Evolutionary conservation across 495 filamentous ascomycete genomes (phyloP).

Genomic region (Cudoniella acicularis): DNA sequence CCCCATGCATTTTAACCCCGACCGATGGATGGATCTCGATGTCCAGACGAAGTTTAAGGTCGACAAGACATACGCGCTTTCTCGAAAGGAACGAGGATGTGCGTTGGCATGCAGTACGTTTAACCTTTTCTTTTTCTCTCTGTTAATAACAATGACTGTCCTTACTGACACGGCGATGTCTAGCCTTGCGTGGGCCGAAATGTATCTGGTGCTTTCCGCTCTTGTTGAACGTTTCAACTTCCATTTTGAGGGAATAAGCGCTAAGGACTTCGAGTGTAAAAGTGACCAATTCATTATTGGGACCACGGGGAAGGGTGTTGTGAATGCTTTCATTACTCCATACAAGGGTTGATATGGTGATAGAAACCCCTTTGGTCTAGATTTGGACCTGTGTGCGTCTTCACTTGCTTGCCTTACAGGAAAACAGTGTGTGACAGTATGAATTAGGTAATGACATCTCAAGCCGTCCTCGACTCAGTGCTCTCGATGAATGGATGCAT

Average conservation of each 20-base stretch:
- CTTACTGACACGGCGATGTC: background rate
- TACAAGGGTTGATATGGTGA: background rate
- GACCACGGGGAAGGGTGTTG: slow-evolving; percentile 17
- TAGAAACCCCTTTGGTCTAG: background rate
- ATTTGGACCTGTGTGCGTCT: background rate
- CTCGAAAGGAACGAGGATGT: slow-evolving; percentile 23
- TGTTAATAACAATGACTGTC: background rate
- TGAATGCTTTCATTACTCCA: background rate
- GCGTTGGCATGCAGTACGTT: slow-evolving; percentile 32
- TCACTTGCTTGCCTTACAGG: too few species aligned
- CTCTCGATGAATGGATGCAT: too few species aligned
- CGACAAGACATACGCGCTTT: slow-evolving; percentile 26
- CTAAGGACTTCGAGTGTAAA: slow-evolving; percentile 21
- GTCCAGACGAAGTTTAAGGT: slow-evolving; percentile 4
- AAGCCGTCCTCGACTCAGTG: too few species aligned
- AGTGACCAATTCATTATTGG: slow-evolving; percentile 30
- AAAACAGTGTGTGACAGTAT: too few species aligned
- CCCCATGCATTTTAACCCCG: slow-evolving; percentile 41
- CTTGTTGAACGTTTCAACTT: slow-evolving; percentile 23
- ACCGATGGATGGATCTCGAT: slow-evolving; percentile 36
- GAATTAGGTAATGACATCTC: too few species aligned
- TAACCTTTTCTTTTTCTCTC: background rate
- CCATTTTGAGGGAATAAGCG: slow-evolving; percentile 13
- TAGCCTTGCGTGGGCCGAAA: background rate
- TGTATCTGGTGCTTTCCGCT: background rate